phyloP scores from a whole-genome alignment of 2,329 filamentous ascomycete genomes.

The Pyricularia grisea region DNA sequence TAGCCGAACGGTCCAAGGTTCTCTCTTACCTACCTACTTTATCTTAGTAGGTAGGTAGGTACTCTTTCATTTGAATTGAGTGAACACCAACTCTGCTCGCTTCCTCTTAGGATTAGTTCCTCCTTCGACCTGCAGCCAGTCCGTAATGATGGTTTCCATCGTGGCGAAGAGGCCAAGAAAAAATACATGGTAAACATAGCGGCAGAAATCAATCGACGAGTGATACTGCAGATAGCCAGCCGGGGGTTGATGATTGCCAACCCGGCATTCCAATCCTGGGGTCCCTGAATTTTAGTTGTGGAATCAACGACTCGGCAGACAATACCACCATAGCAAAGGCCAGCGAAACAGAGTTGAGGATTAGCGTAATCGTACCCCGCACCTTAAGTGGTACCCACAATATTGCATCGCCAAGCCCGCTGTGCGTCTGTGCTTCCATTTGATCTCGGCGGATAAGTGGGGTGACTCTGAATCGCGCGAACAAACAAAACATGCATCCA shows the following conservation, averaged over 20 bases:
- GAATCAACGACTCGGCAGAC: not conserved
- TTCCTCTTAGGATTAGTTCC: not conserved
- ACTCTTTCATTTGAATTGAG: not conserved
- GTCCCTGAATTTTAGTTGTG: not conserved
- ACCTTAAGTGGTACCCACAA: not conserved
- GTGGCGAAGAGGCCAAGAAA: not conserved
- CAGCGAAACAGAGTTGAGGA: not conserved
- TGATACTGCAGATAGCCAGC: not conserved
- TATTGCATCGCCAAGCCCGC: no score
- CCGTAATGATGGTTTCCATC: not conserved
- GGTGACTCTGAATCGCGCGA: no score
- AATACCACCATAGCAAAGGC: not conserved
- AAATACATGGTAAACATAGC: not conserved
- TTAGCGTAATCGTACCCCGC: not conserved
- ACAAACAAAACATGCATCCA: no score
- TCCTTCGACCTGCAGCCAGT: not conserved
- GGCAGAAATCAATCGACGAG: not conserved
- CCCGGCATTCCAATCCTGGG: not conserved
- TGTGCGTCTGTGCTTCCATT: no score
- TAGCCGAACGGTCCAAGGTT: not conserved
- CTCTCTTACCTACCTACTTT: no score
- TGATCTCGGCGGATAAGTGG: no score
- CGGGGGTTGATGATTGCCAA: not conserved
- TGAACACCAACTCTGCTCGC: not conserved
- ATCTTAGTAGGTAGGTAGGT: no score